phyloP scores from a whole-genome alignment of 805 yeast species.

The Zygotorulaspora danielsina region DNA sequence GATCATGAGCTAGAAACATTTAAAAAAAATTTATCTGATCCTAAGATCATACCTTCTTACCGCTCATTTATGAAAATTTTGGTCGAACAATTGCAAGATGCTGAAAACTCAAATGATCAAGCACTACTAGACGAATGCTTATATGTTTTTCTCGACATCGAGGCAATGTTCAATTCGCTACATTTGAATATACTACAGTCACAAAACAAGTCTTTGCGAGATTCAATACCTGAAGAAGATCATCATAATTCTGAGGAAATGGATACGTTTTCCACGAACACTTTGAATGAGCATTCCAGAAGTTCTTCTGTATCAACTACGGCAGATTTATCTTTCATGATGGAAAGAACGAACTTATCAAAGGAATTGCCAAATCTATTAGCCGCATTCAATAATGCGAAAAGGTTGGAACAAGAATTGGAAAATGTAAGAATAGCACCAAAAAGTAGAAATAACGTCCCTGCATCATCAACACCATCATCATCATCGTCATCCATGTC shows the following conservation, averaged over 20 bases:
- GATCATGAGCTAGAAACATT: slow-evolving; percentile 55
- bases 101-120: slow-evolving; percentile 50
- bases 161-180: slow-evolving; percentile 64
- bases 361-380: slow-evolving; percentile 64
- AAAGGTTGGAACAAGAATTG: slow-evolving; percentile 51
- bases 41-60: slow-evolving; percentile 39
- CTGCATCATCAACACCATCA: slow-evolving; percentile 3
- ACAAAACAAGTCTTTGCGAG: slow-evolving; percentile 26
- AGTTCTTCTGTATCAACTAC: slow-evolving; percentile 26
- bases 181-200: slow-evolving; percentile 36
- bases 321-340: slow-evolving; percentile 37
- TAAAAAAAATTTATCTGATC: slow-evolving; percentile 28
- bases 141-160: slow-evolving; percentile 64
- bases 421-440: slow-evolving; percentile 20
- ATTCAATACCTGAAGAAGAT: slow-evolving; percentile 6
- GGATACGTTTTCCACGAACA: slow-evolving; percentile 9
- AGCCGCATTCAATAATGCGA: slow-evolving; percentile 63
- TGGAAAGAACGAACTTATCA: slow-evolving; percentile 50
- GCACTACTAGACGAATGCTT: slow-evolving; percentile 62
- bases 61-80: slow-evolving; percentile 56
- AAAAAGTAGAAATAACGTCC: not conserved
- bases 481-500: slow-evolving; percentile 7
- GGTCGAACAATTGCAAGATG: slow-evolving; percentile 52
- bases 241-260: slow-evolving; percentile 1
- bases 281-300: slow-evolving; percentile 12